Percentiles rank a stretch among this genome's conserved stretches.
Conservation (phyloP, 257 asterid genomes). For the Rehmannia glutinosa region DNA sequence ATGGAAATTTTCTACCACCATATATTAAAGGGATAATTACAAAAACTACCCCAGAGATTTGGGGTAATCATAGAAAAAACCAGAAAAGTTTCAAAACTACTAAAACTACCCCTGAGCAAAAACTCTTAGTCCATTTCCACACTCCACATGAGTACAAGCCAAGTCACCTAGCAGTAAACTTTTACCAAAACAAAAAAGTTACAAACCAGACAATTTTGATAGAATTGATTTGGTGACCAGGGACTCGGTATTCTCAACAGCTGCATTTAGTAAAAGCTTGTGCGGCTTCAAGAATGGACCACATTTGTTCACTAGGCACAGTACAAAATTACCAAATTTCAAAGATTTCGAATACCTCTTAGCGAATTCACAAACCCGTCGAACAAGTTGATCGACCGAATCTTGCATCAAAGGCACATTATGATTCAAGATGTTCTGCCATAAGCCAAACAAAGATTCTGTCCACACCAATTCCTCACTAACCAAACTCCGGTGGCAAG, state of each 20-base stretch:
- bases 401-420: conserved; percentile 30
- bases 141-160: not conserved
- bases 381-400: conserved; percentile 40
- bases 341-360: conserved; percentile 51
- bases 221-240: conserved; percentile 64
- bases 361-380: conserved; percentile 34
- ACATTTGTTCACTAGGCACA: conserved; percentile 66
- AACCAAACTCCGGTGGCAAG: conserved; percentile 39
- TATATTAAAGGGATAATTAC: no score
- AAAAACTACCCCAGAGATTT: no score
- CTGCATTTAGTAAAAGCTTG: conserved; percentile 37
- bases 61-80: no score
- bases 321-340: conserved; percentile 60
- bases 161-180: not conserved
- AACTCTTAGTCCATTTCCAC: not conserved
- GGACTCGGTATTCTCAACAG: conserved; percentile 53
- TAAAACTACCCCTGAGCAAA: not conserved
- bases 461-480: conserved; percentile 48
- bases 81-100: no score
- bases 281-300: conserved; percentile 55
- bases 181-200: conserved; percentile 11
- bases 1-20: not conserved
- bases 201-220: conserved; percentile 55
- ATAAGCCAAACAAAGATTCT: conserved; percentile 57
- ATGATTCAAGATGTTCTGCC: conserved; percentile 32